A percentile compares a stretch with the other conserved stretches of the same genome.
Conservation (phyloP, 164 flowering plant species). For the Litsea cubeba region DNA sequence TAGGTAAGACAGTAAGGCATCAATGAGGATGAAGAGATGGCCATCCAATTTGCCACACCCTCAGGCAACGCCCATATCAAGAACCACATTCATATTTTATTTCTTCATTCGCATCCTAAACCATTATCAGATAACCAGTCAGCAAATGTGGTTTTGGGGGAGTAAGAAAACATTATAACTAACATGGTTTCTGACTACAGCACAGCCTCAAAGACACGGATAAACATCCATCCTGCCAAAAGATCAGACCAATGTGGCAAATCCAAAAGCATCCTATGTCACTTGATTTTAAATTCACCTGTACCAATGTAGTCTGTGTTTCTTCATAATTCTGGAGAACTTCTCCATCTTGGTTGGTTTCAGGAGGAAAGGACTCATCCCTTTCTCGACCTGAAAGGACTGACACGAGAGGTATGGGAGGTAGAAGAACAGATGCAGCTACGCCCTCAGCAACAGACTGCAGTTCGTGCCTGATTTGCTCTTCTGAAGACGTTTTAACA, state of each 20-base stretch:
- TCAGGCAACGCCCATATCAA: neutral
- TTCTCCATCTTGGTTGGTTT: slow-evolving; percentile 18
- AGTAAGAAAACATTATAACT: neutral
- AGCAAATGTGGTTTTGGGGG: neutral
- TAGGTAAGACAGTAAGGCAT: too few species aligned
- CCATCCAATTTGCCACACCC: neutral
- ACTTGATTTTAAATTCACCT: neutral
- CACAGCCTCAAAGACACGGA: neutral
- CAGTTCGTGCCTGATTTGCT: slow-evolving; percentile 68
- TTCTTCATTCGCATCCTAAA: neutral
- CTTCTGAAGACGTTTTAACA: slow-evolving; percentile 55
- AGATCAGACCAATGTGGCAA: neutral
- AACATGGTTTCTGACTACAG: too few species aligned
- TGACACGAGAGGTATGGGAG: slow-evolving; percentile 36
- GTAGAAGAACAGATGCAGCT: slow-evolving; percentile 61
- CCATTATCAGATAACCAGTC: neutral
- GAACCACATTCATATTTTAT: neutral
- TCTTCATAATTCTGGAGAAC: slow-evolving; percentile 23
- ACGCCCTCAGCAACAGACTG: slow-evolving; percentile 82
- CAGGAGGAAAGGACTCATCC: slow-evolving; percentile 23
- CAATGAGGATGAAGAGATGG: neutral
- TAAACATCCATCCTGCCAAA: too few species aligned
- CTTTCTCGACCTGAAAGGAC: slow-evolving; percentile 24
- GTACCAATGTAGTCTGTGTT: slow-evolving; percentile 9
- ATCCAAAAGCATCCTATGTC: neutral